These are phyloP conservation scores for Papiliotrema nemorosa DNA, from an alignment of 1,284 basidiomycete species.

Conservation along the genomic window DNA sequence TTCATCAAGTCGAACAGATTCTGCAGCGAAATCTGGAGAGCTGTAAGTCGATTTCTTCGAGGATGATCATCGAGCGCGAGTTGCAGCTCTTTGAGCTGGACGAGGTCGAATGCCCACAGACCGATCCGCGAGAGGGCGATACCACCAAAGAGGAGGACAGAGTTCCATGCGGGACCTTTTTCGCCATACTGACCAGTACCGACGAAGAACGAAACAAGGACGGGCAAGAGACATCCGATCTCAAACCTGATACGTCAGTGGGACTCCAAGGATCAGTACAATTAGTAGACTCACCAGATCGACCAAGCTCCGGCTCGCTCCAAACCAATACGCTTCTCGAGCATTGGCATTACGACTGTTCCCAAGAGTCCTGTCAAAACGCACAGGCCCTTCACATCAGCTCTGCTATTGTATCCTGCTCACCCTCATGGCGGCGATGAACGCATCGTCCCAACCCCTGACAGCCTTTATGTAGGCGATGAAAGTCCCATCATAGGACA, in stretches of 20 bases:
- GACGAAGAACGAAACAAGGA: constrained; percentile 31
- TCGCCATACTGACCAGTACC: constrained; percentile 31
- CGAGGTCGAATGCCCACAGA: constrained; percentile 53
- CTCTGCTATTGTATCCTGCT: neutral
- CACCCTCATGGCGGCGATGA: constrained; percentile 51
- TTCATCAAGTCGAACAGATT: constrained; percentile 48
- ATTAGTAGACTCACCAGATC: constrained; percentile 35
- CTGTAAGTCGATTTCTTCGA: constrained; percentile 44
- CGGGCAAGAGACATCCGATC: constrained; percentile 40
- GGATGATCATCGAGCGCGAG: constrained; percentile 45
- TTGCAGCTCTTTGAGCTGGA: constrained; percentile 49
- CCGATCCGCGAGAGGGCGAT: constrained; percentile 43
- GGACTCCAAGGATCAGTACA: neutral
- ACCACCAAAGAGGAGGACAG: constrained; percentile 31
- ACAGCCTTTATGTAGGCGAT: constrained; percentile 43
- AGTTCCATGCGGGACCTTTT: constrained; percentile 35
- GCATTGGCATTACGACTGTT: constrained; percentile 50
- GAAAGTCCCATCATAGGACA: constrained; percentile 48
- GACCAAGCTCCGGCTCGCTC: constrained; percentile 53
- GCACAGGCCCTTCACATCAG: constrained; percentile 36
- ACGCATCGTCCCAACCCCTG: constrained; percentile 42
- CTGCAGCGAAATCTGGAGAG: constrained; percentile 49
- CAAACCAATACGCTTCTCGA: constrained; percentile 50
- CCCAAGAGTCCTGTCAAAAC: constrained; percentile 52
- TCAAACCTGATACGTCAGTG: constrained; percentile 32